Percentiles rank a stretch among this genome's conserved stretches.
These are phyloP conservation scores for Camellia japonica DNA, from an alignment of 148 eudicot genomes.

Conservation along the genomic window DNA sequence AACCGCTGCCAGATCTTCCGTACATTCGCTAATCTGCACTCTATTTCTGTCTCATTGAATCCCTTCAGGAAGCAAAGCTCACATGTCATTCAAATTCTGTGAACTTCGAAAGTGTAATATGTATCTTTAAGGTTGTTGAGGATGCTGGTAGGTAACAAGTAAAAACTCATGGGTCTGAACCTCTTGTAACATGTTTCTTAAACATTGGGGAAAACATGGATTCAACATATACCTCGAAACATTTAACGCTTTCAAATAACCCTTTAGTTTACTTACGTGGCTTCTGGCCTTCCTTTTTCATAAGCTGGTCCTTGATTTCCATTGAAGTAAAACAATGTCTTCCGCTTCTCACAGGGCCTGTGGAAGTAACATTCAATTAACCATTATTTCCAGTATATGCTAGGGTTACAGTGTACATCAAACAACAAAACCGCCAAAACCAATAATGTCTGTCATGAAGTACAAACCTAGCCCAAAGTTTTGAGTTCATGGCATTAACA, in stretches of 20 bases:
- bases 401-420: not conserved
- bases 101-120: not conserved
- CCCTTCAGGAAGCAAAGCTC: slow-evolving; percentile 39
- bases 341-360: slow-evolving; percentile 81
- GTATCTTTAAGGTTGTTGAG: not conserved
- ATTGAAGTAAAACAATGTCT: slow-evolving; percentile 80
- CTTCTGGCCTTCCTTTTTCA: slow-evolving; percentile 84
- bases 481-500: slow-evolving; percentile 49
- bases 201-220: not conserved
- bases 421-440: not conserved
- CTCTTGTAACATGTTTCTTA: not conserved
- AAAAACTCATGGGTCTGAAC: not conserved
- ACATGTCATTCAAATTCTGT: not conserved
- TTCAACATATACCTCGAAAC: not conserved
- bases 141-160: not conserved
- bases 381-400: not conserved
- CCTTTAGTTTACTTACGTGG: slow-evolving; percentile 53
- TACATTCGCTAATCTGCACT: slow-evolving; percentile 79
- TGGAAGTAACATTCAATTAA: slow-evolving; percentile 5
- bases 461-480: slow-evolving; percentile 76
- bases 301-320: slow-evolving; percentile 92
- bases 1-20: slow-evolving; percentile 87
- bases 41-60: slow-evolving; percentile 77
- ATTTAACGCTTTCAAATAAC: not conserved
- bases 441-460: not conserved